phyloP scores from a whole-genome alignment of 768 basidiomycete genomes.

The Lactifluus piperatus region DNA sequence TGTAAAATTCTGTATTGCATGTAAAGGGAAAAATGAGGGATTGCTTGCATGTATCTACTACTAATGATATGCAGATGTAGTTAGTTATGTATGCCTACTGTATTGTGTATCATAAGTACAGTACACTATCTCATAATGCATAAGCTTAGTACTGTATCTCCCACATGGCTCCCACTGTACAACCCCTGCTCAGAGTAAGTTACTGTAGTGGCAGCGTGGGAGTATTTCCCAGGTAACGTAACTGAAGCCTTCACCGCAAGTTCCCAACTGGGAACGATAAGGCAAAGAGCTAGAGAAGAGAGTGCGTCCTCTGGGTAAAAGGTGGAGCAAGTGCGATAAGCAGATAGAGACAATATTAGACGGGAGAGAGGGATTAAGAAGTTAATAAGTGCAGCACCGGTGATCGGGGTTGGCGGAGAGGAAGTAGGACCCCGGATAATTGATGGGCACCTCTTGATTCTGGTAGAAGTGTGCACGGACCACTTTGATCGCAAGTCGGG shows the following conservation, averaged over 20 bases:
- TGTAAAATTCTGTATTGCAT: too few species aligned
- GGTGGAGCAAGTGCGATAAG: neutral
- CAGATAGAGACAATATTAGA: neutral
- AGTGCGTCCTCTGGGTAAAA: neutral
- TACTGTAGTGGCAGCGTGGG: neutral
- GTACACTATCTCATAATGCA: too few species aligned
- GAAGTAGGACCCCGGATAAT: constrained; percentile 4
- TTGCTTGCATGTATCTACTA: too few species aligned
- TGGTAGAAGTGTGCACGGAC: constrained; percentile 2
- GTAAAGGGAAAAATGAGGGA: too few species aligned
- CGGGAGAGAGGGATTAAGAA: neutral
- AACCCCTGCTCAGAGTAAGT: too few species aligned
- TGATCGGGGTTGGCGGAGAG: constrained; percentile 1
- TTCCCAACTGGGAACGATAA: neutral
- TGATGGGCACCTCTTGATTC: neutral
- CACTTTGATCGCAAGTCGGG: neutral
- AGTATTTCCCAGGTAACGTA: neutral
- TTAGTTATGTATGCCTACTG: too few species aligned
- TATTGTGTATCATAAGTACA: too few species aligned
- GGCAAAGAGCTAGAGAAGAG: neutral
- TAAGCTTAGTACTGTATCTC: too few species aligned
- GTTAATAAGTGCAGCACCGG: neutral
- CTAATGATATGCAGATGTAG: too few species aligned
- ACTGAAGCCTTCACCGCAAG: neutral
- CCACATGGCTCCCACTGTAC: too few species aligned